phyloP scores from a whole-genome alignment of 2,329 filamentous ascomycete genomes.

The Nemania sp. region DNA sequence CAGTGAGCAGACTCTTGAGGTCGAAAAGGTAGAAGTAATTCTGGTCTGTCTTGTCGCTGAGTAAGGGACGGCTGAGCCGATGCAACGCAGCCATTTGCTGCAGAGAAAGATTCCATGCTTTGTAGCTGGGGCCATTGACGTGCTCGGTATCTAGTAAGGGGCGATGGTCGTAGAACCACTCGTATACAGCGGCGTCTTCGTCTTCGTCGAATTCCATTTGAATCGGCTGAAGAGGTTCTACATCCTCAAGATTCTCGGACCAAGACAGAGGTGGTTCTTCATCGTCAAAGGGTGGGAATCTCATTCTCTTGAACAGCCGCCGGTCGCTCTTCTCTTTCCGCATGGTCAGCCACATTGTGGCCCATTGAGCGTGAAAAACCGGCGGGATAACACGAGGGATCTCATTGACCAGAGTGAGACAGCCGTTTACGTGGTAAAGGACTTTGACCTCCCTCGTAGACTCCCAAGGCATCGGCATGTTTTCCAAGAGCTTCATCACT shows the following conservation, averaged over 20 bases:
- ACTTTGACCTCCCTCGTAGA: slow-evolving; percentile 95
- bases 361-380: slow-evolving; percentile 98
- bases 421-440: slow-evolving; percentile 96
- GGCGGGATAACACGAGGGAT: slow-evolving; percentile 95
- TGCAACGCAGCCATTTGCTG: slow-evolving; percentile 97
- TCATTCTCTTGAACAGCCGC: slow-evolving; percentile 96
- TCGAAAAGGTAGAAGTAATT: slow-evolving; percentile 99
- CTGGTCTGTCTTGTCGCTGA: slow-evolving; percentile 90
- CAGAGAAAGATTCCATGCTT: slow-evolving; percentile 88
- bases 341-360: slow-evolving; percentile 99
- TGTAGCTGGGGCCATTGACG: slow-evolving; percentile 96
- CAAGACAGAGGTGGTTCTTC: slow-evolving; percentile 97
- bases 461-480: slow-evolving; percentile 99
- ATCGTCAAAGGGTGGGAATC: slow-evolving; percentile 97
- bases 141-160: slow-evolving; percentile 89
- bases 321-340: slow-evolving; percentile 95
- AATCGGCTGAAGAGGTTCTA: slow-evolving; percentile 95
- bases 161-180: slow-evolving; percentile 97
- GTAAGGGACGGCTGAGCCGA: slow-evolving; percentile 83
- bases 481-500: slow-evolving; percentile 94
- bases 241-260: slow-evolving; percentile 98
- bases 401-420: slow-evolving; percentile 95
- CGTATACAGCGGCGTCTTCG: slow-evolving; percentile 86
- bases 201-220: slow-evolving; percentile 97
- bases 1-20: slow-evolving; percentile 89